Conservation (phyloP, 208 protist genomes). For the Acanthamoeba lenticulata region DNA sequence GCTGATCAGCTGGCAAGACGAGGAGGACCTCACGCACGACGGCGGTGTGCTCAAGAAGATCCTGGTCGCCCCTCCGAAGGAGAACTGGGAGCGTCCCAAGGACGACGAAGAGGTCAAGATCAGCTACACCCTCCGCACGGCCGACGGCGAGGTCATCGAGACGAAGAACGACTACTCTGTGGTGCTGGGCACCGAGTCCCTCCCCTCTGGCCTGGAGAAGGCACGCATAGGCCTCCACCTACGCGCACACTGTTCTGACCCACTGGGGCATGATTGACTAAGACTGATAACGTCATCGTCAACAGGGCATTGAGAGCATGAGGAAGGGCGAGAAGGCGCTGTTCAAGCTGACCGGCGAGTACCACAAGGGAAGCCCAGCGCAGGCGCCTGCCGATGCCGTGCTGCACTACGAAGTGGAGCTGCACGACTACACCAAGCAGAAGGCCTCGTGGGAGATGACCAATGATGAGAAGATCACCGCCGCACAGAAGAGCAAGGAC, state of each 20-base stretch:
- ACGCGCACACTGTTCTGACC: not conserved
- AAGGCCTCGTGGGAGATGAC: conserved; percentile 68
- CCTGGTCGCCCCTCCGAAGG: not conserved
- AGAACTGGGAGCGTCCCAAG: conserved; percentile 60
- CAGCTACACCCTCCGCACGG: not conserved
- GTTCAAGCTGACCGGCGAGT: not conserved
- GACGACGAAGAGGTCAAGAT: conserved; percentile 38
- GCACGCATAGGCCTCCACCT: not conserved
- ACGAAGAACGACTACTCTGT: conserved; percentile 44
- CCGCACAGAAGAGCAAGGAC: conserved; percentile 36
- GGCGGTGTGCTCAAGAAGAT: conserved; percentile 80
- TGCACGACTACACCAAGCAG: conserved; percentile 50
- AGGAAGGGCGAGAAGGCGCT: conserved; percentile 63
- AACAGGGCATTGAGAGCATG: conserved; percentile 58
- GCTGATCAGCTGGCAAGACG: conserved; percentile 71
- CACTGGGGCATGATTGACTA: too few species aligned
- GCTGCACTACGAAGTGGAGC: conserved; percentile 49
- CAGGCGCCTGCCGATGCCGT: not conserved
- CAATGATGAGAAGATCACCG: conserved; percentile 61
- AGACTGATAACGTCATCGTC: too few species aligned
- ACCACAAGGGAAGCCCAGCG: not conserved
- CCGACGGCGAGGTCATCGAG: conserved; percentile 11
- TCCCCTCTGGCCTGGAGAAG: conserved; percentile 42
- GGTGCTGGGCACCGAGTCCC: not conserved
- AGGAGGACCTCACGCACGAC: conserved; percentile 74